phyloP scores from a whole-genome alignment of 2,329 filamentous ascomycete genomes.

The Exophiala mesophila region DNA sequence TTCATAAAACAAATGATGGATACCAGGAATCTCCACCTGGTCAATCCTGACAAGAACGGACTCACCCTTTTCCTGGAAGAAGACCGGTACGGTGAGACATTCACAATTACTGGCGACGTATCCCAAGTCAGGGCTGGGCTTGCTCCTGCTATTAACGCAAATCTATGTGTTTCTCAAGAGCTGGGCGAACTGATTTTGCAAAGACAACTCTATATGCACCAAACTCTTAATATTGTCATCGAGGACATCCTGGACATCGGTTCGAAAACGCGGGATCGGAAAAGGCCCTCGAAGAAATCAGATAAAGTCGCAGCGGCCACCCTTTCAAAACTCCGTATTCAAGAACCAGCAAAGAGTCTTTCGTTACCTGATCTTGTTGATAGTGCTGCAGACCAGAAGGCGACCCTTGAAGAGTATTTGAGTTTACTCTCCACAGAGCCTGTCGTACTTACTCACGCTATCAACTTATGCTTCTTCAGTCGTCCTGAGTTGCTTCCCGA shows the following conservation, averaged over 20 bases:
- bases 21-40: conserved; percentile 32
- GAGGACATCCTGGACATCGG: conserved; percentile 41
- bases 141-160: conserved; percentile 19
- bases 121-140: conserved; percentile 23
- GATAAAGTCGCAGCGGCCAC: conserved; percentile 29
- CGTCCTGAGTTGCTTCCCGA: conserved; percentile 42
- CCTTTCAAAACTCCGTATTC: conserved; percentile 33
- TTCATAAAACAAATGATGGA: conserved; percentile 36
- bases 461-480: conserved; percentile 37
- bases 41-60: conserved; percentile 29
- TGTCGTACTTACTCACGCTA: conserved; percentile 14
- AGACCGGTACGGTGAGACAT: conserved; percentile 36
- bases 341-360: conserved; percentile 27
- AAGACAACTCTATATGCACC: conserved; percentile 37
- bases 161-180: conserved; percentile 23
- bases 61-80: conserved; percentile 37
- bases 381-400: conserved; percentile 34
- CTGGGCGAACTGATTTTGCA: conserved; percentile 34
- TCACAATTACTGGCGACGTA: conserved; percentile 25
- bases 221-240: conserved; percentile 40
- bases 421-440: conserved; percentile 26
- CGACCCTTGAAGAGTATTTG: conserved; percentile 34
- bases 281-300: conserved; percentile 30
- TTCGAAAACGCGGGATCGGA: conserved; percentile 29
- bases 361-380: conserved; percentile 31